Base-by-base conservation (phyloP, 1,284 basidiomycete species). In the Kalmanozyma brasiliensis region DNA sequence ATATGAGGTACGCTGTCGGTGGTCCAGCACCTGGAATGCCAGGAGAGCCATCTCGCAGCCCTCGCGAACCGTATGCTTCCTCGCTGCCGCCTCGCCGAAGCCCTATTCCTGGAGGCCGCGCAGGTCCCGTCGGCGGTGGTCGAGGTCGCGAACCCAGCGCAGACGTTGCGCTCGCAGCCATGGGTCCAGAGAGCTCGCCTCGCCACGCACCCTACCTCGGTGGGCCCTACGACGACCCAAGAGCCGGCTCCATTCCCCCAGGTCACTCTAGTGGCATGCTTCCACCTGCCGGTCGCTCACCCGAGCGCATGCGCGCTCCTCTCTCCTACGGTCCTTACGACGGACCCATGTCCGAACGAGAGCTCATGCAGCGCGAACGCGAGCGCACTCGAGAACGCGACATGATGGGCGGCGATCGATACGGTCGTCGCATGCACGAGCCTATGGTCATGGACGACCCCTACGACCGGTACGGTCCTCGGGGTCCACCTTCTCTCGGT, bases 261-360 rank as follows among this genome's bases (percentile, higher is more conserved):
- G 42, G 48, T 8, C 56, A 48, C 34, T 22, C 45, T 23, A 57
- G 61, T 16, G 52, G 61, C 29, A 64, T 64, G 61, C 44, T 60
- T 8, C 67, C 61, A 4, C 61, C 67, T 14, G 45, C 67, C 13
- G 49, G 53, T 9, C 67, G 67, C 32, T 70, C 67, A 8, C 61
- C 67, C 34, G 67, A 70, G 30, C 67, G 67, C 22, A 61, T 64
- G 61, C 61, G 67, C 34, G 56, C 61, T 8, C 57, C 67, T 6
- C 47, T 57, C 33, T 57, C 61, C 3, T 57, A 64, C 49, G 52
- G 42, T 4, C 47, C 47, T 14, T 70, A 70, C 38, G 66, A 69
- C 19, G 55, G 47, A 3, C 49, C 49, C 20, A 46, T 69, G 52
- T 60, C 61, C 4, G 67, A 70, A 24, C 60, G 66, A 22, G 66